Conservation (phyloP, 2,329 filamentous ascomycete genomes). For the Botrytis byssoidea region DNA sequence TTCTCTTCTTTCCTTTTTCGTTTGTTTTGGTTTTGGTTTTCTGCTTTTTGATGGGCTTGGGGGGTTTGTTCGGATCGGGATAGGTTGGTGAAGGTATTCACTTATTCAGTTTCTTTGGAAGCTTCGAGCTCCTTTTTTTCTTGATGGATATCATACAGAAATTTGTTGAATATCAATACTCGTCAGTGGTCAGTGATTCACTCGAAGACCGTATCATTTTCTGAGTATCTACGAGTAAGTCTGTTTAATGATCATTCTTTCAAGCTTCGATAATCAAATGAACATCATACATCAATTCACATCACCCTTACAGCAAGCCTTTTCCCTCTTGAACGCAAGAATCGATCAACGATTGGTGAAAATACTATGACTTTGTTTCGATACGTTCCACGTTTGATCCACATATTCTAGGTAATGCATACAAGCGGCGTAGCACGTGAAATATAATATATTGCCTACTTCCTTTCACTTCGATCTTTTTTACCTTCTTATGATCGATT, state of each 20-base stretch:
- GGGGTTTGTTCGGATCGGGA: background rate
- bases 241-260: background rate
- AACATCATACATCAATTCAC: background rate
- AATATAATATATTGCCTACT: background rate
- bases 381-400: background rate
- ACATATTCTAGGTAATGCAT: background rate
- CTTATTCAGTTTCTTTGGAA: background rate
- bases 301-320: background rate
- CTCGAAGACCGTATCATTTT: background rate
- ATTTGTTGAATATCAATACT: background rate
- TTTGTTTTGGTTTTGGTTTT: background rate
- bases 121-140: background rate
- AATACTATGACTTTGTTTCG: background rate
- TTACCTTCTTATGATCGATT: too few relatives aligned
- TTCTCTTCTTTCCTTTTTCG: background rate
- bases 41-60: background rate
- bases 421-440: background rate
- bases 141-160: background rate
- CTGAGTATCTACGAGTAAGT: background rate
- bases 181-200: background rate
- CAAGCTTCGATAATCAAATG: background rate
- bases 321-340: background rate
- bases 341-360: too few relatives aligned
- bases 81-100: conserved; percentile 9
- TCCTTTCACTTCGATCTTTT: background rate